A percentile compares a stretch with the other conserved stretches of the same genome.
Evolutionary conservation across 2,329 filamentous ascomycete genomes (phyloP).

Genomic region (Cryphonectria parasitica): DNA sequence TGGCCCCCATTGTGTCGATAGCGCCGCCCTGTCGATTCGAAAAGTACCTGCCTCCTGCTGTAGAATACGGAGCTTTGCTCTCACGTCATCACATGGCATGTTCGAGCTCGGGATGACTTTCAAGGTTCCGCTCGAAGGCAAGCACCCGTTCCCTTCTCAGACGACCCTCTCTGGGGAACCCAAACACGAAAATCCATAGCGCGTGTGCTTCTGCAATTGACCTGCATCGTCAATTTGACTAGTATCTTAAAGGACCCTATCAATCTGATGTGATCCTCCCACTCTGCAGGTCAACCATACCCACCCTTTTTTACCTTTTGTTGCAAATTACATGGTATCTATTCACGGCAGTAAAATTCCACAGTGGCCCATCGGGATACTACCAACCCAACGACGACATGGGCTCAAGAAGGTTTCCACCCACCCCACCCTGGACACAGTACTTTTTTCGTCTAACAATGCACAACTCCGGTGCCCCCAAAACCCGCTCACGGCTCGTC

Average conservation of each 20-base stretch:
- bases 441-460: not conserved
- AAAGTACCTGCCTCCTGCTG: not conserved
- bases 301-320: not conserved
- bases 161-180: not conserved
- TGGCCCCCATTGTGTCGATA: not conserved
- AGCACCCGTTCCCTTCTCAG: not conserved
- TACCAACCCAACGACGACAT: not conserved
- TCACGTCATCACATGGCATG: not conserved
- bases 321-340: not conserved
- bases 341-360: not conserved
- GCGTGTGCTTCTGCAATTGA: not conserved
- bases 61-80: not conserved
- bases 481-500: not conserved
- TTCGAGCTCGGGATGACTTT: not conserved
- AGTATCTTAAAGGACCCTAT: not conserved
- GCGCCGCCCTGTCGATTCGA: not conserved
- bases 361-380: not conserved
- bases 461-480: not conserved
- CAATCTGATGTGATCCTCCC: not conserved
- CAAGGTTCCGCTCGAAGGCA: not conserved
- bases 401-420: not conserved
- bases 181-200: not conserved
- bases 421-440: not conserved
- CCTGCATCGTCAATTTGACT: not conserved
- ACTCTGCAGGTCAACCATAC: not conserved